Base-by-base conservation (phyloP, 2,329 filamentous ascomycete genomes). In the Chalaropsis thielavioides region DNA sequence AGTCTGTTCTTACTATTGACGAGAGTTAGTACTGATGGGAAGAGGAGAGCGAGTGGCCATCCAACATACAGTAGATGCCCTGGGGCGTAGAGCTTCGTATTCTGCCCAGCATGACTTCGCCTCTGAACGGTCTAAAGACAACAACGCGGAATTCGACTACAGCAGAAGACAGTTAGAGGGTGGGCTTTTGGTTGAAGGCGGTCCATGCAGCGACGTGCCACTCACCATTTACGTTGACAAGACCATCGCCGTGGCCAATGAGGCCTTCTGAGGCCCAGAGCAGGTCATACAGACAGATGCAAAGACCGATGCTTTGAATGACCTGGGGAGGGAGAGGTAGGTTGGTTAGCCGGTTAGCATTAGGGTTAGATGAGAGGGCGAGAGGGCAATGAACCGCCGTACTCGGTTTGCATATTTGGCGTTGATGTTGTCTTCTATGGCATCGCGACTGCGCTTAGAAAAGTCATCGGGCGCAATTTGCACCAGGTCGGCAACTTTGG, bases 361-460 rank as follows among this genome's bases (percentile, higher is more conserved):
- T 11, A 15, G 22, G 4, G 2, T 13, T 35, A 61, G 41, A 6
- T 10, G 46, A 22, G 22, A 49, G 3, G 46, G 46, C 17, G 4
- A 4, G 10, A 4, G 22, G 4, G 31, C 13, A 17, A 19, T 35
- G 31, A 15, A 64, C 38, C 0, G 19, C 13, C 68, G 61, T 64
- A 90, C 87, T 76, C 92, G 94, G 77, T 99, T 96, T 67, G 92
- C 86, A 75, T 96, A 99, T 76, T 99, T 99, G 68, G 86, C 82
- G 74, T 99, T 97, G 77, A 99, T 94, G 71, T 94, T 94, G 77
- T 99, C 92, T 76, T 96, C 91, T 68, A 99, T 90, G 0, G 91
- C 90, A 68, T 91, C 83, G 40, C 84, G 82, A 72, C 89, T 95
- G 67, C 84, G 81, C 75, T 94, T 94, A 68, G 85, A 82, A 73